Evolutionary conservation across 768 basidiomycete genomes (phyloP).

Genomic region (Guyanaporus albipodus): DNA sequence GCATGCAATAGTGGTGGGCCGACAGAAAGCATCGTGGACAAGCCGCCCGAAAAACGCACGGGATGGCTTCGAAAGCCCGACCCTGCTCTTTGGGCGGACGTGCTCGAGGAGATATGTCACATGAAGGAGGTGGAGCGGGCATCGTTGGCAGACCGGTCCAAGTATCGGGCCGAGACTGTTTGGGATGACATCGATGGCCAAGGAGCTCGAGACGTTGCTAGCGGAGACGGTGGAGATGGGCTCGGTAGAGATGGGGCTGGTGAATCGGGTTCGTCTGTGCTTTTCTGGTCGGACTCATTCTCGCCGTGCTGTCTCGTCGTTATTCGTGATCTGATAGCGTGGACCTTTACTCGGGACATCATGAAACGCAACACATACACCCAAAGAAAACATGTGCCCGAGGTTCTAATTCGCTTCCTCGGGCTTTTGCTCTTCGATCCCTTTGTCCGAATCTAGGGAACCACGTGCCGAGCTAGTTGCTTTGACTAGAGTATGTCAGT

Average conservation of each 20-base stretch:
- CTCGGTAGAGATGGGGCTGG: constrained; percentile 21
- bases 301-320: constrained; percentile 18
- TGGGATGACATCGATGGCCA: constrained; percentile 72
- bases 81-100: constrained; percentile 64
- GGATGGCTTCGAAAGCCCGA: constrained; percentile 74
- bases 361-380: too few relatives aligned
- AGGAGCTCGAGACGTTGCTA: constrained; percentile 53
- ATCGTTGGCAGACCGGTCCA: constrained; percentile 52
- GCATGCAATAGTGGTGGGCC: constrained; percentile 91
- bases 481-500: too few relatives aligned
- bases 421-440: too few relatives aligned
- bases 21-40: constrained; percentile 70
- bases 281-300: constrained; percentile 24
- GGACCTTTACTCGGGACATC: too few relatives aligned
- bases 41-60: constrained; percentile 46
- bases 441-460: too few relatives aligned
- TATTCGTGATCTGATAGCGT: background rate
- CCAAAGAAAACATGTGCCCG: too few relatives aligned
- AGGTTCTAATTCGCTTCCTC: too few relatives aligned
- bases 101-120: constrained; percentile 53
- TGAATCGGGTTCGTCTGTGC: constrained; percentile 15
- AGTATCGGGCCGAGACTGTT: constrained; percentile 62
- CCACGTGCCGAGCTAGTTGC: too few relatives aligned
- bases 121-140: constrained; percentile 9
- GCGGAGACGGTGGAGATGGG: constrained; percentile 57